phyloP scores from a whole-genome alignment of 306 rosid species.

The Clitoria ternatea region DNA sequence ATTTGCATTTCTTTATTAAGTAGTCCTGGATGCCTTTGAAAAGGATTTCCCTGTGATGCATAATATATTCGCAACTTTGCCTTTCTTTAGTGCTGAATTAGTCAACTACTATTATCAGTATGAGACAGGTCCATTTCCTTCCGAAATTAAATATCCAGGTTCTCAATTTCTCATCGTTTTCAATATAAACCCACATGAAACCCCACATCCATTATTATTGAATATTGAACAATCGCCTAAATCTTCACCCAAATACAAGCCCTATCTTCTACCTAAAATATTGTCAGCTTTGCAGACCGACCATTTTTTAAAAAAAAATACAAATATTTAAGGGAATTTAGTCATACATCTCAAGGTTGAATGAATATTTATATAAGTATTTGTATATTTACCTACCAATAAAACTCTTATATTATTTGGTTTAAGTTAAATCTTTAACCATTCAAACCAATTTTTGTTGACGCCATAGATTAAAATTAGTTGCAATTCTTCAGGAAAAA shows the following conservation, averaged over 20 bases:
- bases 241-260: not conserved
- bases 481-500: no score
- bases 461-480: no score
- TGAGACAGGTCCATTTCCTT: not conserved
- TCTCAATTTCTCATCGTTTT: not conserved
- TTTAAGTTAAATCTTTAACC: no score
- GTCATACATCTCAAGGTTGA: no score
- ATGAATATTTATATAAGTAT: no score
- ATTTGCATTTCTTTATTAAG: conserved; percentile 19
- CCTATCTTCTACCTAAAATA: not conserved
- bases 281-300: not conserved
- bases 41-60: not conserved
- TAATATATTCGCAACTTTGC: not conserved
- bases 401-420: no score
- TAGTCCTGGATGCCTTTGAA: not conserved
- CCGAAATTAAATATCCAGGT: not conserved
- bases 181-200: not conserved
- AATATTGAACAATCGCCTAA: not conserved
- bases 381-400: no score
- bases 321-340: no score
- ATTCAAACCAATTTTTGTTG: no score
- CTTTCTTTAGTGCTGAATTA: conserved; percentile 9
- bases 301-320: conserved; percentile 6
- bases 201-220: not conserved
- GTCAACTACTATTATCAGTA: not conserved